phyloP scores from a whole-genome alignment of 2,329 filamentous ascomycete genomes.

The Alternaria angustiovoidea region DNA sequence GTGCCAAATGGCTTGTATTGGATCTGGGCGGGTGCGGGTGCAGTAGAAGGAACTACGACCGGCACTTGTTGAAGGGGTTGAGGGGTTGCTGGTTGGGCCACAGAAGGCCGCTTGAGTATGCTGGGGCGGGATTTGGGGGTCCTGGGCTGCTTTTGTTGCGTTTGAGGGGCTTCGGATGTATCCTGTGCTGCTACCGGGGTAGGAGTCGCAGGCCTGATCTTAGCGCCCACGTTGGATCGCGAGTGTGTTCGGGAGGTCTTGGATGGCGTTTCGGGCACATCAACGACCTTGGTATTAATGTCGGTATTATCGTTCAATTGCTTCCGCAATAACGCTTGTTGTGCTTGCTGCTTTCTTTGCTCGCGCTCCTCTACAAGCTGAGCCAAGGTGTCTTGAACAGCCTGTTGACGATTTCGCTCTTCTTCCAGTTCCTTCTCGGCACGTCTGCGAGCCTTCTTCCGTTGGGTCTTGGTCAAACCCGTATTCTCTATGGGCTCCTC shows the following conservation, averaged over 20 bases:
- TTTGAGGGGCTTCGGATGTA: not conserved
- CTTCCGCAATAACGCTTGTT: not conserved
- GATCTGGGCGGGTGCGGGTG: constrained; percentile 1
- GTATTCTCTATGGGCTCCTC: constrained; percentile 1
- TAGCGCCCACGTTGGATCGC: constrained; percentile 41
- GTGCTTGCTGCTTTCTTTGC: constrained; percentile 5
- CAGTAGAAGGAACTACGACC: not conserved
- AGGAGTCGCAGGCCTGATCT: constrained; percentile 34
- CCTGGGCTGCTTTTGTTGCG: constrained; percentile 22
- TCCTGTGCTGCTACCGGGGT: constrained; percentile 1
- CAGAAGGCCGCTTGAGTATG: constrained; percentile 18
- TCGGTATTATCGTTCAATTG: not conserved
- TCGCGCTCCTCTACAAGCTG: constrained; percentile 16
- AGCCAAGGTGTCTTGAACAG: constrained; percentile 16
- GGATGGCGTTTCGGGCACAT: constrained; percentile 6
- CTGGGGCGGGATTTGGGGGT: constrained; percentile 23
- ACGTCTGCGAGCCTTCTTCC: constrained; percentile 36
- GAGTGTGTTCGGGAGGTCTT: constrained; percentile 21
- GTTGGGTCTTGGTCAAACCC: constrained; percentile 36
- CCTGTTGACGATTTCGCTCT: constrained; percentile 17
- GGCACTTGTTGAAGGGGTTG: constrained; percentile 10
- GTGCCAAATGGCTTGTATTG: constrained; percentile 19
- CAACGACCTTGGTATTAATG: not conserved
- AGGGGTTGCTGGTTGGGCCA: constrained; percentile 15
- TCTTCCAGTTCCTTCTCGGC: constrained; percentile 31